Base-by-base conservation (phyloP, 2,329 filamentous ascomycete genomes). In the Calonectria multiphialidica region DNA sequence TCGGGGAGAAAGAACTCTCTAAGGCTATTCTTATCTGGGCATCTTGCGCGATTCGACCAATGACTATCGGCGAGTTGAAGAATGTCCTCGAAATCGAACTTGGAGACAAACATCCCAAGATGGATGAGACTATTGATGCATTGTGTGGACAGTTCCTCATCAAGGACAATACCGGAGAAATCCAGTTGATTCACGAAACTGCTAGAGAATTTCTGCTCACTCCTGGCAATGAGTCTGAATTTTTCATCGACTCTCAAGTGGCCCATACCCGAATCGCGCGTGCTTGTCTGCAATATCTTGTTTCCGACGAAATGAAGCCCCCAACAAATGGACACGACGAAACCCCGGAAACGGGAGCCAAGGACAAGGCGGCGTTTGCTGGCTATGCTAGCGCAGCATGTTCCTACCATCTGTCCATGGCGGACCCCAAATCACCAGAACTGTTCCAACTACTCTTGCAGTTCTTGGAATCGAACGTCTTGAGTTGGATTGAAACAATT, bases 121-220 rank as follows among this genome's bases (percentile, higher is more conserved):
- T 83, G 21, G 73, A 79, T 40, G 68, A 80, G 55, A 76, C 77
- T 65, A 79, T 82, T 30, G 57, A 63, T 13, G 74, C 77, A 16
- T 74, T 82, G 2, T 84, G 82, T 71, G 83, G 83, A 5, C 81
- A 86, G 57, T 76, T 86, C n/a, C 81, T 85, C 3, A 65, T 74
- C 16, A 74, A 85, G 18, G 83, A 85, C 69, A 80, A 77, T 25
- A 72, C 73, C 25, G 75, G 74, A 10, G 78, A 71, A 57, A 77
- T 85, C 2, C 76, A 82, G 42, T 82, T 85, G 77, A 76, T 84
- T 23, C 84, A 86, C 72, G 79, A 82, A 63, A 86, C 84, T 18
- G 84, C 83, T 18, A 78, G 82, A 65, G 76, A 80, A 66, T 83
- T 83, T 55, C 77, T 81, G 15, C 13, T 83, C 9, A 66, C 66